These are phyloP conservation scores for Tetradesmus obliquus DNA, from an alignment of 139 green algal genomes.

Conservation along the genomic window DNA sequence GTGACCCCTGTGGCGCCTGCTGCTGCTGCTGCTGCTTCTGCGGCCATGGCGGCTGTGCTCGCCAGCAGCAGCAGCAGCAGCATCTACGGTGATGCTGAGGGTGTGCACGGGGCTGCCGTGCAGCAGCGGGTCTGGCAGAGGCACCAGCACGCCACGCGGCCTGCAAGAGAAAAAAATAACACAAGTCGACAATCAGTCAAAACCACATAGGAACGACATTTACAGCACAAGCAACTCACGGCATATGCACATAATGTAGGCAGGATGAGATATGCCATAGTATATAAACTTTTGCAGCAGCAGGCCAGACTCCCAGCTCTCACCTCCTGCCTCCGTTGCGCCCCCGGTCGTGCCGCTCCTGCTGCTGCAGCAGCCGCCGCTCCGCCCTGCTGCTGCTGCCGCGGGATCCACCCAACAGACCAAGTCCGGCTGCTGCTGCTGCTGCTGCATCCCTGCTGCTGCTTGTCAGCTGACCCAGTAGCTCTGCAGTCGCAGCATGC, in stretches of 20 bases:
- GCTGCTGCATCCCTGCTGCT: neutral
- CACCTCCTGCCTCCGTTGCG: neutral
- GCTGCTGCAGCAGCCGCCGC: constrained; percentile 13
- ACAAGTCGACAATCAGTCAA: neutral
- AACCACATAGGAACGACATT: too few relatives aligned
- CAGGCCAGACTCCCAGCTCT: too few relatives aligned
- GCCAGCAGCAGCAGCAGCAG: constrained; percentile 3
- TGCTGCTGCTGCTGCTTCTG: constrained; percentile 8
- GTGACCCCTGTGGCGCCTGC: neutral
- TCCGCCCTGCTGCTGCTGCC: neutral
- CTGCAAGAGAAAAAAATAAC: neutral
- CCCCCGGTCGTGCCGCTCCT: neutral
- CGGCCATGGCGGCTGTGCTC: neutral
- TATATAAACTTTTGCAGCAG: too few relatives aligned
- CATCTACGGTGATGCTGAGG: neutral
- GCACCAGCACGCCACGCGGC: constrained; percentile 4
- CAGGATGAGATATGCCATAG: too few relatives aligned
- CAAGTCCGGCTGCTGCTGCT: neutral
- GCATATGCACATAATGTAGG: too few relatives aligned
- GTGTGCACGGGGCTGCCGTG: neutral
- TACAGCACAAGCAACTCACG: too few relatives aligned
- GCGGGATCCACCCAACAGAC: neutral
- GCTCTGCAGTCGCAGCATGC: neutral
- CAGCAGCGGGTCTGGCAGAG: neutral
- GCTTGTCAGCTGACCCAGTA: neutral